Evolutionary conservation across 1,284 basidiomycete genomes (phyloP).

Genomic region (Cerrena zonata): DNA sequence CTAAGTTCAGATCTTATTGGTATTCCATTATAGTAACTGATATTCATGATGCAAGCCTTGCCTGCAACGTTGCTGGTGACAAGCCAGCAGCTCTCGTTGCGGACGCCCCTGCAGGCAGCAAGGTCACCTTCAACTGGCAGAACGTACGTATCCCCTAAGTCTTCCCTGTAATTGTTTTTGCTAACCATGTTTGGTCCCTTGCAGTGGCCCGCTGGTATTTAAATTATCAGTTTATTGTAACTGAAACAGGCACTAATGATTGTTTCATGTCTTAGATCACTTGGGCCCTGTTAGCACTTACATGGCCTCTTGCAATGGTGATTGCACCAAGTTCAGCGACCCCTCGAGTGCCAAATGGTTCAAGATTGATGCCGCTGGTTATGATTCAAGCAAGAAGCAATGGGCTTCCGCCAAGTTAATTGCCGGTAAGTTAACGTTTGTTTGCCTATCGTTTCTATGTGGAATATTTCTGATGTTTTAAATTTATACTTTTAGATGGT

Average conservation of each 20-base stretch:
- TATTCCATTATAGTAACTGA: conserved; percentile 18
- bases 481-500: conserved; percentile 21
- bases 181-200: background rate
- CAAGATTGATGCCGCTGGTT: conserved; percentile 33
- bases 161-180: background rate
- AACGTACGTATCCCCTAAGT: conserved; percentile 16
- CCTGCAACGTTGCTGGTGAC: conserved; percentile 28
- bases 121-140: conserved; percentile 25
- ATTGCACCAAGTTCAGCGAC: conserved; percentile 29
- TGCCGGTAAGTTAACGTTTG: conserved; percentile 15
- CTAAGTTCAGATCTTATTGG: background rate
- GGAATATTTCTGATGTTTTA: conserved; percentile 13
- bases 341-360: conserved; percentile 33
- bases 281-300: conserved; percentile 34
- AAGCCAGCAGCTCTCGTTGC: conserved; percentile 20
- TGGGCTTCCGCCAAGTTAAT: conserved; percentile 31
- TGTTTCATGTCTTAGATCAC: conserved; percentile 18
- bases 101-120: conserved; percentile 23
- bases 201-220: conserved; percentile 21
- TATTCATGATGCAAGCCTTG: conserved; percentile 21
- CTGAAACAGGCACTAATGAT: background rate
- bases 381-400: conserved; percentile 23
- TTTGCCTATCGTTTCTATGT: conserved; percentile 10
- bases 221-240: background rate
- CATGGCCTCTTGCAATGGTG: conserved; percentile 34